Evolutionary conservation across 805 yeast genomes (phyloP), one percentile per base, ranked within the genome.

Genomic region (Saccharomyces cerevisiae): DNA sequence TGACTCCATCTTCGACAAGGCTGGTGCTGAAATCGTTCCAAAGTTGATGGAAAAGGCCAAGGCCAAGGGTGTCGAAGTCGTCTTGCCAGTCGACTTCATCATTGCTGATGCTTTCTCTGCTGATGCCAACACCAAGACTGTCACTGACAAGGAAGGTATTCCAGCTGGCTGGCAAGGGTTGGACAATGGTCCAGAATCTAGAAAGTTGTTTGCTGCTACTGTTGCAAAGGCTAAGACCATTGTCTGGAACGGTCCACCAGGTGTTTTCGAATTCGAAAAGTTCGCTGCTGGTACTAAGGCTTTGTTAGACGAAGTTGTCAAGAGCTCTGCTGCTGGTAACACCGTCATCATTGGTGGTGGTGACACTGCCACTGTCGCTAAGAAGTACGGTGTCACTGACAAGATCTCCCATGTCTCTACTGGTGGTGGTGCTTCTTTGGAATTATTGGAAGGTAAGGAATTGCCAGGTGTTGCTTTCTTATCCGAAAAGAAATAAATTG

Each of bases 161-260:
- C 95, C 97, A 71, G 96, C 85, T 66, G 84, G 85, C 66, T 86
- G 95, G 88, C 85, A 87, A 84, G 99, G 99, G 72, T 82, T 94
- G 70, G 99, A 94, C 76, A 83, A 84, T 68, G 99, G 99, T 77
- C 91, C 90, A 77, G 85, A 88, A 79, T 81, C 96, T 59, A 79
- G 82, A 69, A 80, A 83, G 75, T 80, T 87, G 65, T 94, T 87
- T 73, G 81, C 85, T 63, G 84, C 78, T 62, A 85, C 96, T 61
- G 89, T 94, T 66, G 86, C 87, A 62, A 80, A 85, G 76, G 95
- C 99, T 66, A 90, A 92, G 84, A 94, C 99, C 69, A 92, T 94
- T 69, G 94, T 94, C 73, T 94, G 99, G 99, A 94, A 94, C 81
- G 99, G 99, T 74, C 99, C 99, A 62, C 97, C 99, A 76, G 99